Conservation (phyloP, 2,329 filamentous ascomycete genomes). For the Clonostachys solani region DNA sequence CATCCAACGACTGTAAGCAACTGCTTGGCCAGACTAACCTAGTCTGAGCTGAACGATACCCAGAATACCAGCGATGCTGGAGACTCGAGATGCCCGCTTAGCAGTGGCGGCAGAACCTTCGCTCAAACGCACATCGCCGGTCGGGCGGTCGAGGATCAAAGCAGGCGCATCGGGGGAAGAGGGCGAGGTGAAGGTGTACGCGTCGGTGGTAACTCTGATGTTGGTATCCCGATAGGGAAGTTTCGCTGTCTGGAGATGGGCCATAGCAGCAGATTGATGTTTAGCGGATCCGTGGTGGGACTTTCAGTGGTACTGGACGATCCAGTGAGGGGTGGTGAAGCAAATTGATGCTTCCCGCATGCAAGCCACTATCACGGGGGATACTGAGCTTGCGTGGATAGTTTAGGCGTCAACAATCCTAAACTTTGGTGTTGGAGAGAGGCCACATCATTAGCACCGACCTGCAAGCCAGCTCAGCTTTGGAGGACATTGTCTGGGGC, state of each 20-base stretch:
- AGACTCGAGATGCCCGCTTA: slow-evolving; percentile 70
- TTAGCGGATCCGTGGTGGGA: too few relatives aligned
- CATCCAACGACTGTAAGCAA: not conserved
- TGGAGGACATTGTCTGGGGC: too few relatives aligned
- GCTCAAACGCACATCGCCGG: slow-evolving; percentile 81
- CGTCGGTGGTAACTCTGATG: slow-evolving; percentile 83
- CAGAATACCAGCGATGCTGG: slow-evolving; percentile 91
- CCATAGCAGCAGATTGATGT: slow-evolving; percentile 18
- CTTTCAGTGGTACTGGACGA: too few relatives aligned
- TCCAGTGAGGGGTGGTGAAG: too few relatives aligned
- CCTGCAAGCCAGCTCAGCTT: too few relatives aligned
- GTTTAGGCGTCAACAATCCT: too few relatives aligned
- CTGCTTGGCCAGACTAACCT: slow-evolving; percentile 51
- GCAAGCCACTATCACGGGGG: too few relatives aligned
- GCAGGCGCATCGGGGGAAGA: slow-evolving; percentile 87
- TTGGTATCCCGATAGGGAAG: slow-evolving; percentile 94
- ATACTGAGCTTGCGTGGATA: too few relatives aligned
- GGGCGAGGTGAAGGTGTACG: slow-evolving; percentile 95
- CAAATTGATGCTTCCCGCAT: too few relatives aligned
- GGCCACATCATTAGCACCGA: too few relatives aligned
- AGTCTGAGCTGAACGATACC: slow-evolving; percentile 91
- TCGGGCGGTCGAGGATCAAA: slow-evolving; percentile 85
- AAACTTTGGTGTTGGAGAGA: too few relatives aligned
- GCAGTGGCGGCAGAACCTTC: slow-evolving; percentile 72
- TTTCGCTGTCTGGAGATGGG: slow-evolving; percentile 25